A percentile compares a stretch with the other conserved stretches of the same genome.
Conservation (phyloP, 2,329 filamentous ascomycete species). For the Zymoseptoria pseudotritici region DNA sequence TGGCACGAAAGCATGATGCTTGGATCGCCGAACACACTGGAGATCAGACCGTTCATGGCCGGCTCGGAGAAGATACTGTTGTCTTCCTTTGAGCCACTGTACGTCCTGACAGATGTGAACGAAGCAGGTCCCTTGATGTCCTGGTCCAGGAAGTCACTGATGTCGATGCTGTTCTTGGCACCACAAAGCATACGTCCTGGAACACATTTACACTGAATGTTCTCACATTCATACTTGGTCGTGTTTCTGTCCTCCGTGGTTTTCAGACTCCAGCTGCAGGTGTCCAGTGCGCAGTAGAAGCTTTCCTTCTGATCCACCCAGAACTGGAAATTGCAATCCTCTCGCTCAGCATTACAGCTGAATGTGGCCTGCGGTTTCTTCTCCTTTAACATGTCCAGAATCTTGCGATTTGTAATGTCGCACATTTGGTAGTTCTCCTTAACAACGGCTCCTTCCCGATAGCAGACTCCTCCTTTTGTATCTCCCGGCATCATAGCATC, state of each 20-base stretch:
- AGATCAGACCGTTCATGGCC: slow-evolving; percentile 84
- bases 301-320: slow-evolving; percentile 93
- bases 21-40: slow-evolving; percentile 78
- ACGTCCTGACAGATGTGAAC: slow-evolving; percentile 61
- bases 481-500: slow-evolving; percentile 72
- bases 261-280: slow-evolving; percentile 66
- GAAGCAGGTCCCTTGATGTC: slow-evolving; percentile 79
- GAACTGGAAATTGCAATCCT: slow-evolving; percentile 92
- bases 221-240: slow-evolving; percentile 77
- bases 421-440: slow-evolving; percentile 97
- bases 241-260: slow-evolving; percentile 65
- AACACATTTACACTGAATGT: slow-evolving; percentile 81
- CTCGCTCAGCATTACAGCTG: slow-evolving; percentile 67
- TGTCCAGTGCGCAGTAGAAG: slow-evolving; percentile 86
- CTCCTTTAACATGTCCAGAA: slow-evolving; percentile 74
- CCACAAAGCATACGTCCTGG: slow-evolving; percentile 90
- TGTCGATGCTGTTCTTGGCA: slow-evolving; percentile 81
- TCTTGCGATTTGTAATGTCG: slow-evolving; percentile 93
- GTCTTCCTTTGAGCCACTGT: slow-evolving; percentile 51
- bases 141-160: slow-evolving; percentile 77
- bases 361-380: slow-evolving; percentile 92
- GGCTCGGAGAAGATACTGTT: slow-evolving; percentile 86
- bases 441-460: slow-evolving; percentile 80
- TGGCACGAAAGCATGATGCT: slow-evolving; percentile 78
- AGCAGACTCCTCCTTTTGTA: slow-evolving; percentile 73